Conservation (phyloP, 176 grass and related monocot species). For the Triticum timopheevii region DNA sequence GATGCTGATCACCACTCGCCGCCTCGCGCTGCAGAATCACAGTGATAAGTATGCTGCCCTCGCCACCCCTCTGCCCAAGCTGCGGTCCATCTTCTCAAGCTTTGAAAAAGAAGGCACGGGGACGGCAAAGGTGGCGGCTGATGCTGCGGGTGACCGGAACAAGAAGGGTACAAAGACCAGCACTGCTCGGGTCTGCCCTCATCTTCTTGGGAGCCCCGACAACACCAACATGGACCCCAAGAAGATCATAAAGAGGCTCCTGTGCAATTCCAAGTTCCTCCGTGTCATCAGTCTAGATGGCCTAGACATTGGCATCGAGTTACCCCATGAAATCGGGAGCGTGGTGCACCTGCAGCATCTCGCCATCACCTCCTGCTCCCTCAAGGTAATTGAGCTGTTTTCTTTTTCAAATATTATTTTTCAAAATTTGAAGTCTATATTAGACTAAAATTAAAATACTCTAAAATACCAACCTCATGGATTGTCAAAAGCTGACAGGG, state of each 20-base stretch:
- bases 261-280: slow-evolving; percentile 19
- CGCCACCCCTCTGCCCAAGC: slow-evolving; percentile 19
- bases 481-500: too few species aligned
- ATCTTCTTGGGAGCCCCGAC: too few species aligned
- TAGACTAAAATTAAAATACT: too few species aligned
- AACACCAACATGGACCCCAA: too few species aligned
- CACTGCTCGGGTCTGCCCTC: too few species aligned
- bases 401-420: too few species aligned
- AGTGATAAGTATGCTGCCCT: neutral
- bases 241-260: neutral
- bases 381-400: neutral
- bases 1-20: neutral
- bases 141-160: too few species aligned
- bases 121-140: too few species aligned
- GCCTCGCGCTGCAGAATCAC: neutral
- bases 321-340: neutral
- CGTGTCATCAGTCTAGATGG: slow-evolving; percentile 29
- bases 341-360: slow-evolving; percentile 31
- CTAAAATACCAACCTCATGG: too few species aligned
- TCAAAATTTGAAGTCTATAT: too few species aligned
- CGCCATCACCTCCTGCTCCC: slow-evolving; percentile 7
- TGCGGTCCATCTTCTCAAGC: slow-evolving; percentile 40
- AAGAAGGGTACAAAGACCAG: too few species aligned
- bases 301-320: neutral
- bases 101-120: too few species aligned